Evolutionary conservation across 768 basidiomycete genomes (phyloP), one percentile per base, ranked within the genome.

Genomic region (Mrakia blollopis): DNA sequence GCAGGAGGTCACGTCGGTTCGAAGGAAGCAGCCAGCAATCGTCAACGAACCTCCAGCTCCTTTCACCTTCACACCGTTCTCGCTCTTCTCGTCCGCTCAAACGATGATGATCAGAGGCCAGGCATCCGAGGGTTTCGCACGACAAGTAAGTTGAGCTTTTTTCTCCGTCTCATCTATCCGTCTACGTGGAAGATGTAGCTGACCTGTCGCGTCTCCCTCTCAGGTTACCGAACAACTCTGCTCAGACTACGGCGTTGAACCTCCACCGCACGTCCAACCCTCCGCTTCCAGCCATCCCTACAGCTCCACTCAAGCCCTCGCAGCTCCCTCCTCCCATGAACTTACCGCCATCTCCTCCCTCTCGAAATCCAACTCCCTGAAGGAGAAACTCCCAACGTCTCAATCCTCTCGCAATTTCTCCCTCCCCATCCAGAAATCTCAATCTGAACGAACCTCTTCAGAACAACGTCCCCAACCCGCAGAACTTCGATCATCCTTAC

Each of bases 71-170:
- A 82, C 83, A 14, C 83, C 83, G 1, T 83, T 81, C 80, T 81
- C 78, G 52, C 78, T 84, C 2, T 84, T 83, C 78, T 78, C 81
- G 71, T 82, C 81, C 30, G 79, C 82, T 28, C 83, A 84, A 73
- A 80, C 77, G 39, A 82, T 82, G 82, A 73, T 81, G 39, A 79
- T 83, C 25, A 78, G 80, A 25, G 81, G 80, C 39, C 80, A 78
- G 41, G 77, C 78, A 18, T 81, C 80, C 60, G 76, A 79, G 47
- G 81, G 80, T 14, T 80, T 80, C 72, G 75, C 79, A 18, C 75
- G 77, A 30, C 77, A 79, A 37, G 74, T 75, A 13, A 60, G 73
- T 74, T n/a, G n/a, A n/a, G n/a, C 37, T 37, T 10, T 1, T 52
- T 67, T 30, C 23, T 21, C 50, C n/a, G 7, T 39, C 41, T n/a